Evolutionary conservation across 306 rosid genomes (phyloP), one percentile per base, ranked within the genome.

Genomic region (Potentilla sterilis): DNA sequence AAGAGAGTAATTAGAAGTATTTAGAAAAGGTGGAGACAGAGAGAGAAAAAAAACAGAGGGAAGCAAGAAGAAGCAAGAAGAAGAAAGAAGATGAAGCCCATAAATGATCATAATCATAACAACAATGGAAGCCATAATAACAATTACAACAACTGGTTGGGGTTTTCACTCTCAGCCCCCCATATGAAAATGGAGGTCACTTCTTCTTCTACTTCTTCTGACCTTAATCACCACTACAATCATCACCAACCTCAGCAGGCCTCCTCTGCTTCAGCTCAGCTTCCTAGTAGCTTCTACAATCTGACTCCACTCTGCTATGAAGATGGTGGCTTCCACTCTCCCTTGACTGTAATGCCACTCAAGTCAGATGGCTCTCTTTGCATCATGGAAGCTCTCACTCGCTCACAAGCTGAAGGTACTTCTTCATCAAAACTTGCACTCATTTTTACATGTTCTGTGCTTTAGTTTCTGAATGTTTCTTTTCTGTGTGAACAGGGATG

Each of bases 291-390:
- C 73, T 88, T 81, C 87, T 87, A 83, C 46, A 73, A 70, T 59
- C 46, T 81, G 48, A 63, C 86, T 32, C 76, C 89, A 66, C 54
- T 88, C 66, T 88, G 82, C 38, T 92, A 92, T 54, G 87, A 28
- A 86, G 81, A 61, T 76, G 66, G 76, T 59, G 84, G 80, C 46
- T 86, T 86, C 37, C 85, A 85, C 55, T 86, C 99, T 74, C 88
- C 95, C 40, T 48, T 92, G 54, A 48, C 92, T 40, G 96, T 87
- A 0, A 92, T 96, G 99, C 99, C 99, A 40, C 91, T 96, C 64
- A 96, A 89, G 63, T 92, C 91, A 2, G 98, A 96, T 74, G 99
- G 96, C 3, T 96, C 99, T 24, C 99, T 96, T 51, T 92, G 97
- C 21, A 83, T 96, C 70, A 88, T 92, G 91, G 97, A 96, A 82